phyloP scores from a whole-genome alignment of 2,329 filamentous ascomycete genomes.

The Graphiopsis chlorocephala region DNA sequence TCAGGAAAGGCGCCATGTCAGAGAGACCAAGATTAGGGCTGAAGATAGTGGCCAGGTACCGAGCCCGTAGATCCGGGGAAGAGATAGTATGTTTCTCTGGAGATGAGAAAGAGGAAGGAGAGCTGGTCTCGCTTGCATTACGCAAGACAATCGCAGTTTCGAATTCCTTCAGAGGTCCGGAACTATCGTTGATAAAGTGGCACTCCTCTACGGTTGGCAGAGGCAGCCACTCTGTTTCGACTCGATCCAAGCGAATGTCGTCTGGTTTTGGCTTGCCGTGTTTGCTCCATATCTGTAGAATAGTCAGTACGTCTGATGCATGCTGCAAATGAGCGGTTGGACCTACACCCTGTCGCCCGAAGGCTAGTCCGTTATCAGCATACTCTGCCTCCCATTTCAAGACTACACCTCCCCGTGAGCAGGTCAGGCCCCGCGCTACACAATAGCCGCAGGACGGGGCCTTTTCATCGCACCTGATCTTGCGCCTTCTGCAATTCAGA shows the following conservation, averaged over 20 bases:
- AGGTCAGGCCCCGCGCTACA: slow-evolving; percentile 35
- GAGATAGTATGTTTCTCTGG: not conserved
- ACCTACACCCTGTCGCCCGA: slow-evolving; percentile 44
- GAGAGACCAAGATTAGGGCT: slow-evolving; percentile 19
- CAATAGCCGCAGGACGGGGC: slow-evolving; percentile 40
- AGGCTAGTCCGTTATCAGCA: slow-evolving; percentile 40
- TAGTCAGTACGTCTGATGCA: not conserved
- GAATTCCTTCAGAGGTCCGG: slow-evolving; percentile 18
- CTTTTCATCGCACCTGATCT: slow-evolving; percentile 41
- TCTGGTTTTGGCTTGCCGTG: slow-evolving; percentile 17
- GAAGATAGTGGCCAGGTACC: slow-evolving; percentile 8
- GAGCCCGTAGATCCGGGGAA: not conserved
- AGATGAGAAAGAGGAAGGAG: not conserved
- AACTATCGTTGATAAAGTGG: slow-evolving; percentile 24
- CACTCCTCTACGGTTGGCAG: slow-evolving; percentile 24
- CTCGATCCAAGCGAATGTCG: slow-evolving; percentile 9
- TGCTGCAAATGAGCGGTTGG: slow-evolving; percentile 22
- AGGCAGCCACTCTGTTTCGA: slow-evolving; percentile 22
- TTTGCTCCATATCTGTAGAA: slow-evolving; percentile 12
- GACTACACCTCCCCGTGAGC: slow-evolving; percentile 30
- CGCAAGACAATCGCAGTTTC: not conserved
- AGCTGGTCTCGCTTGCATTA: slow-evolving; percentile 5
- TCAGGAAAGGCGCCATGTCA: slow-evolving; percentile 30
- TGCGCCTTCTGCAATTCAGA: slow-evolving; percentile 40
- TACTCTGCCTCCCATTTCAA: slow-evolving; percentile 39